Percentiles rank a stretch among this genome's conserved stretches.
phyloP scores from a whole-genome alignment of 169 alveolate genomes.

The Sarcocystis neurona region DNA sequence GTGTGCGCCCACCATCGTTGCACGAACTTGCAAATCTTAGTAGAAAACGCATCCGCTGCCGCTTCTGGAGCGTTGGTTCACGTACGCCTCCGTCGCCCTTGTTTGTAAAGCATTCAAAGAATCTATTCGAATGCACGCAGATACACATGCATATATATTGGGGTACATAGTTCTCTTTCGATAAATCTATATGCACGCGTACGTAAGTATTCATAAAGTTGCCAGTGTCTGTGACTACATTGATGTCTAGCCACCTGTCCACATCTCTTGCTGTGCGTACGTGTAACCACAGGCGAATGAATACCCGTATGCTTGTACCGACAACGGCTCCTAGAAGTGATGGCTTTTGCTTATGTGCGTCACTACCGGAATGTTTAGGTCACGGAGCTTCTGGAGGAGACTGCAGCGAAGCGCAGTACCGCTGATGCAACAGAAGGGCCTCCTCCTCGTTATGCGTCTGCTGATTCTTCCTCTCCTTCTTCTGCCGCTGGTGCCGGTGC shows the following conservation, averaged over 20 bases:
- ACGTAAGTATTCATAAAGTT: too few species aligned
- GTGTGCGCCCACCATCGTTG: too few species aligned
- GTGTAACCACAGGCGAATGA: too few species aligned
- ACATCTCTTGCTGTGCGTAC: too few species aligned
- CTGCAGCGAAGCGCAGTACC: neutral
- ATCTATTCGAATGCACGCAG: neutral
- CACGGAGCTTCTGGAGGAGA: neutral
- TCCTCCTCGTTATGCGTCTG: neutral
- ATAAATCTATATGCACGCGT: neutral
- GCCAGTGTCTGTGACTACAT: neutral
- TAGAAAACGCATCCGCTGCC: too few species aligned
- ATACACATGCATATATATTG: neutral
- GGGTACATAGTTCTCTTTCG: neutral
- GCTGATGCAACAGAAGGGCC: neutral
- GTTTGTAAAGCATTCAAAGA: neutral
- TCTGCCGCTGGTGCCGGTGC: neutral
- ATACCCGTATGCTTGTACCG: too few species aligned
- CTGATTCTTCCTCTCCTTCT: neutral
- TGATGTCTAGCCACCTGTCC: neutral
- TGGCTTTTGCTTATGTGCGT: too few species aligned
- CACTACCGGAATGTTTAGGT: too few species aligned
- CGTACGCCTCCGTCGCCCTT: neutral
- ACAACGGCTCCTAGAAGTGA: too few species aligned
- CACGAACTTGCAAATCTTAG: too few species aligned
- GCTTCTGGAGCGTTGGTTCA: too few species aligned